These are phyloP conservation scores for Pichia sp. DNA, from an alignment of 1,139 yeast genomes.

Conservation along the genomic window DNA sequence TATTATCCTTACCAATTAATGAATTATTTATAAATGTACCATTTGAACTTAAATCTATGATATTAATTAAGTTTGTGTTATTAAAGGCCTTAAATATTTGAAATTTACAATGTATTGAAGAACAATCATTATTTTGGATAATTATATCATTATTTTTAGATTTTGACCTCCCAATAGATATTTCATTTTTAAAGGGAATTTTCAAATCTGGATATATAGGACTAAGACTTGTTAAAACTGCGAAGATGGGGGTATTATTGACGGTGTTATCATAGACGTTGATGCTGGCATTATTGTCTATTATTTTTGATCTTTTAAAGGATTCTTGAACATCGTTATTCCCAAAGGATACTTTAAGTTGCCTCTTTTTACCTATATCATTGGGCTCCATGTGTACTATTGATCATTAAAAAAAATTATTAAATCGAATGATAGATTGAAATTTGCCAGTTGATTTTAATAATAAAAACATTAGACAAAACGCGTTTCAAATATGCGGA, in stretches of 20 bases:
- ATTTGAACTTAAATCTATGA: slow-evolving; percentile 58
- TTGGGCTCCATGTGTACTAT: background rate
- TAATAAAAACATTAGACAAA: too few relatives aligned
- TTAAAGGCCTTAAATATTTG: slow-evolving; percentile 24
- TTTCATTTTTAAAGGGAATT: slow-evolving; percentile 5
- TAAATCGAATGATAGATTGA: background rate
- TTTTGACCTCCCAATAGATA: slow-evolving; percentile 52
- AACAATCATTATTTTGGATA: slow-evolving; percentile 53
- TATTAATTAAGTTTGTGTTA: slow-evolving; percentile 37
- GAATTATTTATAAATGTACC: slow-evolving; percentile 63
- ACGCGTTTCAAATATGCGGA: background rate
- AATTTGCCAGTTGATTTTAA: background rate
- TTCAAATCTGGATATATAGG: slow-evolving; percentile 1
- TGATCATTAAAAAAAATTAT: background rate
- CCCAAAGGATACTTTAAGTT: slow-evolving; percentile 6
- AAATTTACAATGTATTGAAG: slow-evolving; percentile 59
- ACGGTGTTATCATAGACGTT: background rate
- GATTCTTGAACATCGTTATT: background rate
- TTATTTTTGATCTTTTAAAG: background rate
- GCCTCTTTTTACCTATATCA: slow-evolving; percentile 1
- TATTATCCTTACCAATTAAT: slow-evolving; percentile 43
- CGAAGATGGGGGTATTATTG: background rate
- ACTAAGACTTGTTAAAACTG: slow-evolving; percentile 6
- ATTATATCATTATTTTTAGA: slow-evolving; percentile 45
- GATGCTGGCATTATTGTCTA: background rate